Evolutionary conservation across 2,329 filamentous ascomycete genomes (phyloP), one percentile per base, ranked within the genome.

Genomic region (Fusarium sp.): DNA sequence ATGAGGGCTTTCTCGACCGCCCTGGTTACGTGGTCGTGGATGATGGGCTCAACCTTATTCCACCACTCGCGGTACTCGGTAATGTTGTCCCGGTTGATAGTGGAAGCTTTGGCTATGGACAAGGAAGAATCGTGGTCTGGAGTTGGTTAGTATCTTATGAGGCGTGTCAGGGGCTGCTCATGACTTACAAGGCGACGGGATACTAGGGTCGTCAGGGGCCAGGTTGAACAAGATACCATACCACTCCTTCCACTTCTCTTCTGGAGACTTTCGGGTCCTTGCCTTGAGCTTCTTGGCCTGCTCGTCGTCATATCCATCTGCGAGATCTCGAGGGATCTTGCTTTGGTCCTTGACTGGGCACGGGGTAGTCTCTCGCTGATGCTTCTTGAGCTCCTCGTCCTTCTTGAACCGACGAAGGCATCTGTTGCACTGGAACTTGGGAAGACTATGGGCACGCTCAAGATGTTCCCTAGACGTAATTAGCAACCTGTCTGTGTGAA

Each of bases 141-240:
- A 23, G 14, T 5, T 11, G 13, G 13, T 70, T 16, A 59, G 39
- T 10, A 48, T 16, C 45, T 14, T 18, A 4, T 6, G 6, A 14
- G 16, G 23, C 6, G 18, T 32, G 8, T 35, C 14, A 23, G 6
- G 4, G 25, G 6, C 6, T 37, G 50, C n/a, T 37, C 30, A 18
- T 54, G 34, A 72, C 76, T 73, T 74, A 78, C 76, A 78, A n/a
- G 76, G 76, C 6, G 76, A 78, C 6, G 76, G 76, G 20, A 77
- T 70, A 14, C 74, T 69, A 6, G 68, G 45, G 3, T 74, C 76
- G 18, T 71, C 71, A 14, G 69, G 30, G 6, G 37, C 58, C 18
- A 77, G 14, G 25, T 76, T 37, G 45, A 78, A 77, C 25, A 77
- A 41, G 27, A 72, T 71, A 20, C 72, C 43, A 14, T 78, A 78